Conservation (phyloP, 2,329 filamentous ascomycete genomes). For the Albophoma yamanashiensis region DNA sequence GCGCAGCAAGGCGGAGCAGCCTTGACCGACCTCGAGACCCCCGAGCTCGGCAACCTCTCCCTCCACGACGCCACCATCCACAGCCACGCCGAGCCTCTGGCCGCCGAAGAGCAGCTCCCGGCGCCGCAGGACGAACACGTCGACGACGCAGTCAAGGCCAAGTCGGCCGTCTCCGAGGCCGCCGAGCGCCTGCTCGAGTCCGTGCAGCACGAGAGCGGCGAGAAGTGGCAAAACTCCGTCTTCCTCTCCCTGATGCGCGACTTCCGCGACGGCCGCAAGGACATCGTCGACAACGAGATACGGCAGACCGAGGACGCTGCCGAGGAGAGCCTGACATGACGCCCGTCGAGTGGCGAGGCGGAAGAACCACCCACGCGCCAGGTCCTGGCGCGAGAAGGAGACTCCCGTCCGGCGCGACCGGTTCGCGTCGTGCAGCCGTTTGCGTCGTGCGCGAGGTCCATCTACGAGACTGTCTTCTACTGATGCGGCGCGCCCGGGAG, state of each 20-base stretch:
- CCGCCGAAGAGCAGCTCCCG: conserved; percentile 4
- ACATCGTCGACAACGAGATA: conserved; percentile 31
- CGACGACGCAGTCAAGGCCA: conserved; percentile 10
- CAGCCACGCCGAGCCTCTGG: conserved; percentile 1
- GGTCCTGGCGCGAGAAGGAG: background rate
- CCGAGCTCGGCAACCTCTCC: conserved; percentile 21
- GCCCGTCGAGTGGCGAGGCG: background rate
- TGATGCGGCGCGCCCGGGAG: background rate
- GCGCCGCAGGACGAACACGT: conserved; percentile 4
- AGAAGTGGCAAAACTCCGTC: conserved; percentile 36
- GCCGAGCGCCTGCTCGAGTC: conserved; percentile 30
- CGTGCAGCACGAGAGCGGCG: conserved; percentile 31
- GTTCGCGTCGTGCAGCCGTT: background rate
- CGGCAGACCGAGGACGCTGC: conserved; percentile 15
- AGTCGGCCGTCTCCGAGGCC: conserved; percentile 29
- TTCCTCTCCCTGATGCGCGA: conserved; percentile 34
- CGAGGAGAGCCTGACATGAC: conserved; percentile 7
- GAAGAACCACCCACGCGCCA: background rate
- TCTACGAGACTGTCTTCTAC: conserved; percentile 13
- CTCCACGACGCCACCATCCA: conserved; percentile 7
- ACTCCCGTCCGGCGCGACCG: background rate
- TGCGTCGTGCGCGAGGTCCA: conserved; percentile 12
- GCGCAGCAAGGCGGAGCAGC: conserved; percentile 1
- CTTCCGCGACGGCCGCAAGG: conserved; percentile 32
- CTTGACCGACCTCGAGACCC: conserved; percentile 17